Evolutionary conservation across 2,329 filamentous ascomycete species (phyloP).

Genomic region (Shiraia bambusicola): DNA sequence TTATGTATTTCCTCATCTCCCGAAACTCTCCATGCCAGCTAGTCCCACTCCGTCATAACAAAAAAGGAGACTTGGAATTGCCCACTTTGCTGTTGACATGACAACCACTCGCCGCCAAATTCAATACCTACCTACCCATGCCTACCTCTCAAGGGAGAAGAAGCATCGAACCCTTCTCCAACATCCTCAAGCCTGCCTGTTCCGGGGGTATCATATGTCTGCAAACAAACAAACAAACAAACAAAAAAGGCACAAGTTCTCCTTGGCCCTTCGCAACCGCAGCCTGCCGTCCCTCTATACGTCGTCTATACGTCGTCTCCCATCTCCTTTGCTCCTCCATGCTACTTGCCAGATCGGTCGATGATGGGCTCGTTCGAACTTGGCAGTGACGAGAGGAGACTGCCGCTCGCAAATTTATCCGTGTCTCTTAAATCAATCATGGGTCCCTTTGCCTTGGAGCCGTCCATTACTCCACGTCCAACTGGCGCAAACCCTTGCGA

Average conservation of each 20-base stretch:
- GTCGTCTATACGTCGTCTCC: background rate
- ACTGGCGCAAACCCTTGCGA: constrained; percentile 42
- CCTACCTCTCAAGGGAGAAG: no score
- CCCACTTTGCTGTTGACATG: background rate
- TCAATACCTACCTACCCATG: no score
- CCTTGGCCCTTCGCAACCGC: background rate
- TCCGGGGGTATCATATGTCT: no score
- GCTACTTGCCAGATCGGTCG: constrained; percentile 37
- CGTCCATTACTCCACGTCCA: constrained; percentile 51
- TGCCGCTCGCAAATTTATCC: constrained; percentile 49
- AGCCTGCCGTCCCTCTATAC: background rate
- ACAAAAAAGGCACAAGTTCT: background rate
- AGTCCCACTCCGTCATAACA: background rate
- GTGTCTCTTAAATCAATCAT: constrained; percentile 48
- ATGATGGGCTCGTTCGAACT: constrained; percentile 38
- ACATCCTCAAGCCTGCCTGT: no score
- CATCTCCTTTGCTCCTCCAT: background rate
- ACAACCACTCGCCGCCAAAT: no score
- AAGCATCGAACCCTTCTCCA: no score
- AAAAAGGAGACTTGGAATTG: background rate
- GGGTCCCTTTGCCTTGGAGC: constrained; percentile 47
- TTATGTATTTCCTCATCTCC: no score
- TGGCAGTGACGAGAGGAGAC: constrained; percentile 50
- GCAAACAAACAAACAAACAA: no score
- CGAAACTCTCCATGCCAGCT: no score